Base-by-base conservation (phyloP, 2,329 filamentous ascomycete genomes). In the Phyllosticta ampelicida region DNA sequence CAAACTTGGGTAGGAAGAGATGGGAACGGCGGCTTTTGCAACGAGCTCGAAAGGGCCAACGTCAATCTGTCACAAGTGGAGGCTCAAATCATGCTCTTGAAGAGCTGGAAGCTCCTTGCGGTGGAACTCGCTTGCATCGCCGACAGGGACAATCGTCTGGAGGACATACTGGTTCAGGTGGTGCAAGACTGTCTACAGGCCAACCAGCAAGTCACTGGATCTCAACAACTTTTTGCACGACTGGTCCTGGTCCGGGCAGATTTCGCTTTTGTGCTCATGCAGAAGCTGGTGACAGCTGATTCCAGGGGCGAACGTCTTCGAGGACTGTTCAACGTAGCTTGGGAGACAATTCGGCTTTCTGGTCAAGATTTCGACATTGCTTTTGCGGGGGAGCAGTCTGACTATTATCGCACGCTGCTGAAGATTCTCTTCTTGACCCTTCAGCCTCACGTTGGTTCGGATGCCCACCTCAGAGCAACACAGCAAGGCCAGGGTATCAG, bases 11-110 rank as follows among this genome's bases (percentile, higher is more conserved):
- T 71, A 60, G 63, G 78, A 76, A 63, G 79, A 76, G 63, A 80
- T 49, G 63, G 62, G 30, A 67, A 83, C 57, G 81, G 86, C 65
- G 91, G 91, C 0, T 95, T 95, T 73, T 80, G 82, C 61, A 81
- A 82, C 53, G 94, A 99, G 69, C 86, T 99, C 73, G 82, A 86
- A 66, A 84, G 85, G 61, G 94, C 92, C 49, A 99, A 99, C 70
- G 77, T 87, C 62, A 97, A 99, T 71, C 72, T 99, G 55, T 95
- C 91, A 21, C 78, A 96, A 30, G 90, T 99, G 30, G 90, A 97
- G 70, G 89, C 92, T 21, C 90, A 99, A 75, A 86, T 94, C 63
- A 82, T 84, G 50, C 81, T 99, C 18, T 86, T 96, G 62, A 85
- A 89, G 65, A 87, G 89, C 58, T 97, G 92, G 90, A 91, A 95